Base-by-base conservation (phyloP, 1,284 basidiomycete species). In the Moesziomyces sp. region DNA sequence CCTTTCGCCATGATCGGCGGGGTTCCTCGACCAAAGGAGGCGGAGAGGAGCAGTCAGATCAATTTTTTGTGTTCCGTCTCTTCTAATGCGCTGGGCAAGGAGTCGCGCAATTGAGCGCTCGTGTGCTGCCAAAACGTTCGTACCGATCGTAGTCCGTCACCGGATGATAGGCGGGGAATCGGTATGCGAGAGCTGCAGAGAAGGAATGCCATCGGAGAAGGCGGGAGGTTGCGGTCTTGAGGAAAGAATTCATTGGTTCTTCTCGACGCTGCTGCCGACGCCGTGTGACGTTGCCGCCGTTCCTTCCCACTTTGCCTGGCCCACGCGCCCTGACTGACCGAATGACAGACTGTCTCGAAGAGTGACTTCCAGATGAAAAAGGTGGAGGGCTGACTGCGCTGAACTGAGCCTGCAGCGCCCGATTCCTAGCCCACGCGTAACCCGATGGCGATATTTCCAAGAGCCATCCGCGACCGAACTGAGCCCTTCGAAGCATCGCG, bases 1-100 rank as follows among this genome's bases (percentile, higher is more conserved):
- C 71, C 67, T 45, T 74, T 70, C 21, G 53, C 55, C 72, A 74
- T 74, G 10, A 16, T 53, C 40, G 44, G 42, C 8, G 28, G 35
- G 44, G 5, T 46, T 35, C 21, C 40, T 43, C 16, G 43, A 16
- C 33, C 23, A 13, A 46, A 10, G 35, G 33, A 40, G 26, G 53
- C 53, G 38, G 30, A n/a, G 13, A 21, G 4, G 19, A 44, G n/a
- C 7, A 24, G 10, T 5, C 16, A 3, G 24, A 47, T 38, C 21
- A n/a, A n/a, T n/a, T n/a, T n/a, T n/a, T 38, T 14, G 14, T n/a
- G 6, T 18, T 16, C 3, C 13, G 16, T n/a, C 11, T n/a, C 1
- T 6, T 11, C 14, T 0, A 40, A 14, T 6, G 38, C 3, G 14
- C 38, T 40, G 3, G 13, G 30, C 30, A 33, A 13, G 13, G 1